A percentile compares a stretch with the other conserved stretches of the same genome.
These are phyloP conservation scores for Phaffia tasmanica DNA, from an alignment of 768 basidiomycete genomes.

Conservation along the genomic window DNA sequence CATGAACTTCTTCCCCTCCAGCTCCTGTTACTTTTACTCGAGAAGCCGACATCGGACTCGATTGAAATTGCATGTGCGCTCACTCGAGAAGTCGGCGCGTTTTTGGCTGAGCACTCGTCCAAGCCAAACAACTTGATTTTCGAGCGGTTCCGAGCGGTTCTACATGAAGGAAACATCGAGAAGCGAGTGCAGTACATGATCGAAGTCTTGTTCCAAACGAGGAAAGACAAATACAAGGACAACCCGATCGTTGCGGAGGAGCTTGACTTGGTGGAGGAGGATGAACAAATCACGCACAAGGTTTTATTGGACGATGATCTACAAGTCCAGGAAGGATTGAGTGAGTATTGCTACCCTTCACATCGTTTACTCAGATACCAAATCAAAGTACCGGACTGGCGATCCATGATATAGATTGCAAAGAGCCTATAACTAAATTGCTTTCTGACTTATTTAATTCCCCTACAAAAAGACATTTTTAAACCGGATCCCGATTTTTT, in stretches of 20 bases:
- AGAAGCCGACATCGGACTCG: constrained; percentile 90
- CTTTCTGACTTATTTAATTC: neutral
- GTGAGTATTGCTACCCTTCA: constrained; percentile 45
- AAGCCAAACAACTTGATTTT: constrained; percentile 90
- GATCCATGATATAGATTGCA: constrained; percentile 12
- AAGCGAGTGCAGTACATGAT: constrained; percentile 99
- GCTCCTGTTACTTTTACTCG: constrained; percentile 88
- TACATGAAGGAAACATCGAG: constrained; percentile 89
- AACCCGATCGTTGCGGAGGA: constrained; percentile 91
- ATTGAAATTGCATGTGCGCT: constrained; percentile 98
- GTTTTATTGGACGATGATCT: constrained; percentile 86
- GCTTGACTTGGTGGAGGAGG: constrained; percentile 90
- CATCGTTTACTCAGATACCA: too few relatives aligned
- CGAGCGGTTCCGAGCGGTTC: constrained; percentile 90
- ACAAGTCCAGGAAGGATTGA: constrained; percentile 85
- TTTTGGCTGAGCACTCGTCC: constrained; percentile 81
- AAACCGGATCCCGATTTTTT: constrained; percentile 78
- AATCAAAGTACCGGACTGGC: neutral
- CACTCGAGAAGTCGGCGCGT: constrained; percentile 93
- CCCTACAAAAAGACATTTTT: constrained; percentile 61
- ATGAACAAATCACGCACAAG: constrained; percentile 93
- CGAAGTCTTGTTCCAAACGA: constrained; percentile 95
- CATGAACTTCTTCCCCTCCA: constrained; percentile 90
- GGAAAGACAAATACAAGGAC: constrained; percentile 99
- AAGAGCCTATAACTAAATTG: neutral